Percentiles rank a stretch among this genome's conserved stretches.
Conservation (phyloP, 352 stramenopile species). For the Phytophthora idaei region DNA sequence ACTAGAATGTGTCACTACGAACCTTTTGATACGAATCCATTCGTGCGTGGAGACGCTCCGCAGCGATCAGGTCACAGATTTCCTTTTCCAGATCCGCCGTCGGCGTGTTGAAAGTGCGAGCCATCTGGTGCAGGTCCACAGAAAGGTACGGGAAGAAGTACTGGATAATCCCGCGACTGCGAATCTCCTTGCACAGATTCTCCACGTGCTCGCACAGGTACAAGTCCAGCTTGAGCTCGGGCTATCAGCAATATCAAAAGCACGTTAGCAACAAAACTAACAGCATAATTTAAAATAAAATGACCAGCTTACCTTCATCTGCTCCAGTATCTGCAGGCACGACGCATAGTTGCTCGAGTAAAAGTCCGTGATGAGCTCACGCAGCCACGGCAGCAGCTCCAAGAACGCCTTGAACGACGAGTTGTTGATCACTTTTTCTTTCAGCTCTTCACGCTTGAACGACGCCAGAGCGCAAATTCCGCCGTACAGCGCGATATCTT, state of each 20-base stretch:
- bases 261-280: background rate
- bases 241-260: slow-evolving; percentile 29
- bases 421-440: slow-evolving; percentile 88
- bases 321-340: slow-evolving; percentile 78
- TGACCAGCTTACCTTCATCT: slow-evolving; percentile 56
- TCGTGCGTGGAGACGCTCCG: slow-evolving; percentile 73
- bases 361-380: slow-evolving; percentile 89
- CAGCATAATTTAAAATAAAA: background rate
- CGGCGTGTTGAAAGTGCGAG: slow-evolving; percentile 79
- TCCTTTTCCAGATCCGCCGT: slow-evolving; percentile 73
- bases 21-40: slow-evolving; percentile 92
- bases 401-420: slow-evolving; percentile 89
- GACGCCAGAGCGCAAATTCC: slow-evolving; percentile 86
- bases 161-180: slow-evolving; percentile 85
- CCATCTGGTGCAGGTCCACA: slow-evolving; percentile 88
- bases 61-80: slow-evolving; percentile 77
- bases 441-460: slow-evolving; percentile 83
- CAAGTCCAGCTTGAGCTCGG: slow-evolving; percentile 79
- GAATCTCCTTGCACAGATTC: slow-evolving; percentile 81
- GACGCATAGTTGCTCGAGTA: slow-evolving; percentile 88
- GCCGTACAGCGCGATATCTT: slow-evolving; percentile 89
- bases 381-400: slow-evolving; percentile 85
- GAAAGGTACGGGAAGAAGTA: slow-evolving; percentile 91
- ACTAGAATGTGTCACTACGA: background rate
- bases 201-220: slow-evolving; percentile 81